Evolutionary conservation across 108 stramenopile genomes (phyloP).

Genomic region (Skeletonema grethae): DNA sequence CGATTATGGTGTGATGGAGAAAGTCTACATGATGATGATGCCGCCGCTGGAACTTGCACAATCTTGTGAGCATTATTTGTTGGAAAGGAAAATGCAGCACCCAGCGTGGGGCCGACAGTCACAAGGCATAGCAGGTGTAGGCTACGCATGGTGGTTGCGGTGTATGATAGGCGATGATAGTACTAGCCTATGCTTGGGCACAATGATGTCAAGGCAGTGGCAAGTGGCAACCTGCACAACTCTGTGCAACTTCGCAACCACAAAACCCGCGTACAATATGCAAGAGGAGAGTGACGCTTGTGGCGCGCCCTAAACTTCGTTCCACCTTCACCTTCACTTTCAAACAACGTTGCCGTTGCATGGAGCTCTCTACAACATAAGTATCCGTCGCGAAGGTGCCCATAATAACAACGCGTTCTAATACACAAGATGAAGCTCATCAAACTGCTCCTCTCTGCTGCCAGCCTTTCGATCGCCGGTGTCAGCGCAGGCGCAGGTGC

Average conservation of each 20-base stretch:
- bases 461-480: background rate
- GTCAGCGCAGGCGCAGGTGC: background rate
- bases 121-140: background rate
- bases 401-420: background rate
- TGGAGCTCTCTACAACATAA: too few species aligned
- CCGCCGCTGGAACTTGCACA: background rate
- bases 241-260: too few species aligned
- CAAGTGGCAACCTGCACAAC: too few species aligned
- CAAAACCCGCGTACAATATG: too few species aligned
- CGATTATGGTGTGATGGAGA: slow-evolving; percentile 1
- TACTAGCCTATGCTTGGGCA: too few species aligned
- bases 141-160: background rate
- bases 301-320: background rate
- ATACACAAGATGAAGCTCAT: background rate
- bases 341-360: too few species aligned
- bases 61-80: background rate
- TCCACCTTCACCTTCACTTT: too few species aligned
- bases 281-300: slow-evolving; percentile 7
- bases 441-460: background rate
- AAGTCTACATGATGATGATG: background rate
- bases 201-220: too few species aligned
- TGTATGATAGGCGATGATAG: too few species aligned
- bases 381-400: background rate
- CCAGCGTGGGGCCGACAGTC: background rate
- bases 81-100: background rate